Base-by-base conservation (phyloP, 2,329 filamentous ascomycete genomes). In the Ophidiomyces ophidiicola region DNA sequence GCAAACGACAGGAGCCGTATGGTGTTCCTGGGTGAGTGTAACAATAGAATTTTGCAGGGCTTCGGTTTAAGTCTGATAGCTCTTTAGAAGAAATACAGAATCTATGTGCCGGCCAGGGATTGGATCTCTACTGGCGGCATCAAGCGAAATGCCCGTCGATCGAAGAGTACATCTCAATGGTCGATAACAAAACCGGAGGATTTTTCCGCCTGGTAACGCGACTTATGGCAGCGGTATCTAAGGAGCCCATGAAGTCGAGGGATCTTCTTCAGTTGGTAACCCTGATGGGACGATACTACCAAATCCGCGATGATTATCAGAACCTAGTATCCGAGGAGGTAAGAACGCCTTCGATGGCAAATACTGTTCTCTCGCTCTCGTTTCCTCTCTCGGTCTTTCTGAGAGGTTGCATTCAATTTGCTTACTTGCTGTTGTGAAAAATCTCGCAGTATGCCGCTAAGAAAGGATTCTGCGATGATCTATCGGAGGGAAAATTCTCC, bases 401-500 rank as follows among this genome's bases (percentile, higher is more conserved):
- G 6, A n/a, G n/a, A n/a, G n/a, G n/a, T n/a, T n/a, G n/a, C n/a
- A n/a, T n/a, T n/a, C n/a, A n/a, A n/a, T n/a, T n/a, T n/a, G 28
- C 28, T 39, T 8, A 32, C 20, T 15, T n/a, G 3, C 59, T 54
- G 39, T 66, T 64, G n/a, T 70, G 78, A n/a, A n/a, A n/a, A n/a
- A n/a, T n/a, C 25, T 19, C 18, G 4, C 8, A 39, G 53, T 94
- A 94, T 67, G 78, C 78, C 25, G 69, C 80, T 47, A 88, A 93
- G 61, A 96, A 96, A 66, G 90, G 88, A 35, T 74, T 94, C 50
- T 93, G 84, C 60, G 88, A 96, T 66, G 90, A 96, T 61, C 65
- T 96, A 51, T 94, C 86, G 1, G 90, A 96, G 65, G 88, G 88
- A 47, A 96, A 96, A 69, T 94, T 94, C 66, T 88, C 81, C 18